Conservation (phyloP, 768 basidiomycete species). For the Cystoderma amianthinum region DNA sequence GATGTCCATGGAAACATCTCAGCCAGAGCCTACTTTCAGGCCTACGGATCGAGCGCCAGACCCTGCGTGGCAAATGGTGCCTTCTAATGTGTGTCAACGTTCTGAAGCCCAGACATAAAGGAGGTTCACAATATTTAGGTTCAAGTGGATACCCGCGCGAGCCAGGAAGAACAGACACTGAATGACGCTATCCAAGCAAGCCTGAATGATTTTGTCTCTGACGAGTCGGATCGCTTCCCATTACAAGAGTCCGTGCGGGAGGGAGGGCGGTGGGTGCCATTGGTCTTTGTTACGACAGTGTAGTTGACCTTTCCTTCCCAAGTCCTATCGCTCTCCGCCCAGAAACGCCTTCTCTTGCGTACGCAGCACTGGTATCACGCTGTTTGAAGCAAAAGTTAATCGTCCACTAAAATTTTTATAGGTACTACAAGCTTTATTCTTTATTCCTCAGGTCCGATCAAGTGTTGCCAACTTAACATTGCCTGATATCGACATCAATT, state of each 20-base stretch:
- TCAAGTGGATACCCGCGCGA: constrained; percentile 25
- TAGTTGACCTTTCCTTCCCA: background rate
- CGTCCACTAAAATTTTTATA: constrained; percentile 9
- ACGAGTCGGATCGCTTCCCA: constrained; percentile 43
- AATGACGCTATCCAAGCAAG: constrained; percentile 71
- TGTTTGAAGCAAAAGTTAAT: background rate
- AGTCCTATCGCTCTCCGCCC: constrained; percentile 74
- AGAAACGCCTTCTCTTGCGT: constrained; percentile 38
- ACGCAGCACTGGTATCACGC: constrained; percentile 47
- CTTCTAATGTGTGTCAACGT: constrained; percentile 59
- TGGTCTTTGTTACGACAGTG: background rate
- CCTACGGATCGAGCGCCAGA: constrained; percentile 58
- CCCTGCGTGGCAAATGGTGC: constrained; percentile 65
- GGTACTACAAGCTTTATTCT: constrained; percentile 56
- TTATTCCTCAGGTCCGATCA: constrained; percentile 64
- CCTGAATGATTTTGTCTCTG: constrained; percentile 46
- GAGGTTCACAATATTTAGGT: no score
- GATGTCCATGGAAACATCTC: constrained; percentile 41
- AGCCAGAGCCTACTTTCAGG: constrained; percentile 38
- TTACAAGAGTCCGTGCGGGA: constrained; percentile 47
- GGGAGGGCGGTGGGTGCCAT: constrained; percentile 45
- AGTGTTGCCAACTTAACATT: constrained; percentile 24
- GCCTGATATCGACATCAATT: constrained; percentile 16
- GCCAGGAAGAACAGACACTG: constrained; percentile 54
- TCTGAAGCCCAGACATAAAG: no score